Base-by-base conservation (phyloP, 768 basidiomycete species). In the Podaxis mareebaensis region DNA sequence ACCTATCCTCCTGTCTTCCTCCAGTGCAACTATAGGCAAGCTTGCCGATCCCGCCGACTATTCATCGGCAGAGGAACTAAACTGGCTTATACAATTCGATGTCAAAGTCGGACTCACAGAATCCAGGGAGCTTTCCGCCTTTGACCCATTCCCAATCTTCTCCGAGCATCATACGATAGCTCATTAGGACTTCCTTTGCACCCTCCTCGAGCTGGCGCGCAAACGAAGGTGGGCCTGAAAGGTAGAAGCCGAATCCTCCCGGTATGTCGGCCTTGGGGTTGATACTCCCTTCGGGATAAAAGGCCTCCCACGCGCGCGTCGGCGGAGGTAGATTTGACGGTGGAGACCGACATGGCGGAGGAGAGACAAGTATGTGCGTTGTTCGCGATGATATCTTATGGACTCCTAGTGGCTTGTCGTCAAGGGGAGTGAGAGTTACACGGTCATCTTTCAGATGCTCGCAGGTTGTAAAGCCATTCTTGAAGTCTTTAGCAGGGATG, bases 51-150 rank as follows among this genome's bases (percentile, higher is more conserved):
- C 87, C 87, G 4, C 87, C 87, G 65, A 81, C 86, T 86, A 44
- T 5, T 38, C 51, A 61, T 52, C 39, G 42, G 60, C 17, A n/a
- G 46, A 46, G 20, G 11, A 12, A 1, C 17, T 10, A 40, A 51
- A 40, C 8, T 6, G 17, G 40, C 44, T 36, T 24, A 40, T 1
- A 13, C 36, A 3, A 3, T 5, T 11, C 7, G 8, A n/a, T 26
- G 6, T 11, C 24, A 46, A 40, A n/a, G 22, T 7, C 15, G 54
- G 15, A 78, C 89, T 68, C 65, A 86, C 87, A 89, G 15, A 89
- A 73, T 11, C 91, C 91, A 36, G 91, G 90, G 15, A 92, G 76
- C 69, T 93, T 93, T 1, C 91, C 91, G 30, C 91, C 91, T 67
- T 86, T 87, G n/a, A 76, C 79, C 81, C 85, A 92, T 40, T 84